These are phyloP conservation scores for Tuber borchii DNA, from an alignment of 495 filamentous ascomycete species.

Conservation along the genomic window DNA sequence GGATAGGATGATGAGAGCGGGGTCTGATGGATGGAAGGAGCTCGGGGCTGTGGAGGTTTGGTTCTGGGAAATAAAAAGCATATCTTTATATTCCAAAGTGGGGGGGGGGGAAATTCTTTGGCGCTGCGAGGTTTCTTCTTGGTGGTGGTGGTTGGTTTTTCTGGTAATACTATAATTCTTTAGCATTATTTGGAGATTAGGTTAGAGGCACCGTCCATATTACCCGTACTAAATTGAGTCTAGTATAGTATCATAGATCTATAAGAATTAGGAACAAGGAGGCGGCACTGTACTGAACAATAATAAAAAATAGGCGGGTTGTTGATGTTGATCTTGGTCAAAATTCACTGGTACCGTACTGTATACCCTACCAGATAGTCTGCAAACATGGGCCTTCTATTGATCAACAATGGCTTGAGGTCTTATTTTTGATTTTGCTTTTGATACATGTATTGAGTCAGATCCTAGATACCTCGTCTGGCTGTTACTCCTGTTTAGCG, in stretches of 20 bases:
- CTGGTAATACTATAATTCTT: neutral
- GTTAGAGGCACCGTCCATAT: neutral
- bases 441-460: neutral
- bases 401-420: neutral
- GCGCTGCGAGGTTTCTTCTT: neutral
- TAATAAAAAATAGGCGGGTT: neutral
- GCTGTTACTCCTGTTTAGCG: neutral
- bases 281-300: neutral
- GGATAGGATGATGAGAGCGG: no score
- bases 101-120: neutral
- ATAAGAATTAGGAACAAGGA: neutral
- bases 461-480: neutral
- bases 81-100: no score
- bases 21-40: no score
- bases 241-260: neutral
- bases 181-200: neutral
- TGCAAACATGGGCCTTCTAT: neutral
- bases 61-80: no score
- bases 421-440: neutral
- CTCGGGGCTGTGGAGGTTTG: no score
- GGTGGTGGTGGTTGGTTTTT: neutral
- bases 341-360: neutral
- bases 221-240: no score
- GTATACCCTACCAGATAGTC: neutral
- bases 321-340: neutral